Percentiles rank a stretch among this genome's conserved stretches.
These are phyloP conservation scores for Penicillium ucsense DNA, from an alignment of 495 filamentous ascomycete genomes.

Conservation along the genomic window DNA sequence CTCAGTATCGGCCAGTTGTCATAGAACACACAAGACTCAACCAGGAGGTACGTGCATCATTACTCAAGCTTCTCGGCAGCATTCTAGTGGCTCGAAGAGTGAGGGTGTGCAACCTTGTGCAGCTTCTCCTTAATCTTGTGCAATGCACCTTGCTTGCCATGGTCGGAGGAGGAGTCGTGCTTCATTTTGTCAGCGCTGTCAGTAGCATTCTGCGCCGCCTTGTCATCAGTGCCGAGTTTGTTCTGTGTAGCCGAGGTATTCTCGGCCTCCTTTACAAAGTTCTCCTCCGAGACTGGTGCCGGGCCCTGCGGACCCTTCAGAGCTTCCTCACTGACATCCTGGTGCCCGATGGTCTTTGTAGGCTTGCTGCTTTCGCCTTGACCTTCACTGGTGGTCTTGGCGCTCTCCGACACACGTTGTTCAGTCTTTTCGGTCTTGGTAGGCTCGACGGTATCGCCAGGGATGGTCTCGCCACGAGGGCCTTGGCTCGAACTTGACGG, in stretches of 20 bases:
- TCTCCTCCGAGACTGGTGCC: constrained; percentile 14
- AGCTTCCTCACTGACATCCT: constrained; percentile 24
- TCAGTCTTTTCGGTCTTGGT: neutral
- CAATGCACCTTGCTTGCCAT: constrained; percentile 12
- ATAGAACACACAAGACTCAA: too few species aligned
- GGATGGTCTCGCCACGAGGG: neutral
- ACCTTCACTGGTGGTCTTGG: neutral
- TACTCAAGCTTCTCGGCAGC: too few species aligned
- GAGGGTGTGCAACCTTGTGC: constrained; percentile 18
- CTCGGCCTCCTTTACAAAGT: constrained; percentile 21
- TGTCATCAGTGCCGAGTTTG: neutral
- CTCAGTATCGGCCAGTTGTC: too few species aligned
- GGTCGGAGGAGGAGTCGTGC: neutral
- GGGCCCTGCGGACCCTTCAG: constrained; percentile 25
- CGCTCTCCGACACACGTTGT: constrained; percentile 6
- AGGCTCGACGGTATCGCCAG: neutral
- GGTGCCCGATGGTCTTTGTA: neutral
- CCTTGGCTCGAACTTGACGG: neutral
- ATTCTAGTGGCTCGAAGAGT: neutral
- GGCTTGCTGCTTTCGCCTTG: neutral
- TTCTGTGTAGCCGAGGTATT: neutral
- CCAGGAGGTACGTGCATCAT: too few species aligned
- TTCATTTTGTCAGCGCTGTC: constrained; percentile 4
- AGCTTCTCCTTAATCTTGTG: constrained; percentile 25
- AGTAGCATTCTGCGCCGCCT: constrained; percentile 1